Evolutionary conservation across 2,329 filamentous ascomycete species (phyloP).

Genomic region (Grosmannia huntii): DNA sequence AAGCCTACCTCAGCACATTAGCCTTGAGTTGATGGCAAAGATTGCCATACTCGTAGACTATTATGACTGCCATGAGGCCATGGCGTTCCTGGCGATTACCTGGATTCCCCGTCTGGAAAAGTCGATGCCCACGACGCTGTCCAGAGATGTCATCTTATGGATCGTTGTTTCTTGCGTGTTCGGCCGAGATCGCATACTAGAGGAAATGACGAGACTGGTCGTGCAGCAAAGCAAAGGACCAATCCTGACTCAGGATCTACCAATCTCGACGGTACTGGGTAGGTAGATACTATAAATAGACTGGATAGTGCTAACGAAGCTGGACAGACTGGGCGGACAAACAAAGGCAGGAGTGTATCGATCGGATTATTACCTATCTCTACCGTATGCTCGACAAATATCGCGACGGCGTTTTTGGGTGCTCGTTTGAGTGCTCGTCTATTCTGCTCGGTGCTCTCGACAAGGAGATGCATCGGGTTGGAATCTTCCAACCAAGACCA

Average conservation of each 20-base stretch:
- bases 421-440: neutral
- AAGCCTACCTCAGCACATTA: neutral
- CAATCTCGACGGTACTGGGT: neutral
- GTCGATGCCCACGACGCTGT: neutral
- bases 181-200: neutral
- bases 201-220: neutral
- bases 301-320: neutral
- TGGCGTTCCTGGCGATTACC: neutral
- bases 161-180: neutral
- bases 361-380: neutral
- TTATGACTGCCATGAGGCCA: neutral
- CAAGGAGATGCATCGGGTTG: neutral
- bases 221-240: neutral
- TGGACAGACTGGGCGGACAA: neutral
- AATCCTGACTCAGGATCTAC: neutral
- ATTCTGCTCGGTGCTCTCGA: neutral
- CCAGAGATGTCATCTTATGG: neutral
- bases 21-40: neutral
- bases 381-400: neutral
- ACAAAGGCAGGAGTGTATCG: neutral
- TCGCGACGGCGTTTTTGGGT: neutral
- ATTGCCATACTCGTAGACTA: neutral
- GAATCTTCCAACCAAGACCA: neutral
- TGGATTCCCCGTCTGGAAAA: neutral
- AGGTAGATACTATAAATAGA: neutral